Evolutionary conservation across 768 basidiomycete species (phyloP).

Genomic region (Pisolithus tinctorius): DNA sequence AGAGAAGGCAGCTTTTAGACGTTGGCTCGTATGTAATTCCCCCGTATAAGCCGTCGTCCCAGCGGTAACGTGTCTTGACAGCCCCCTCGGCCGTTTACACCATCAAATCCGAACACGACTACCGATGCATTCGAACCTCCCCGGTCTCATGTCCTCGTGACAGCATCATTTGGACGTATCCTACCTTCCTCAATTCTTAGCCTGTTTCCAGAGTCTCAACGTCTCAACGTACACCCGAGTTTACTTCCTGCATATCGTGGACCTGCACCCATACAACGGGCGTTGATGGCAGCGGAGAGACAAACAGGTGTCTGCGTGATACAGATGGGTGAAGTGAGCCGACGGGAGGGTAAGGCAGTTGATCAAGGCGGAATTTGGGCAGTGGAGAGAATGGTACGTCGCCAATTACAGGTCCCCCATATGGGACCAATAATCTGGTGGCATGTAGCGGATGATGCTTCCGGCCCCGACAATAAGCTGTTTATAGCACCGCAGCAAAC

Average conservation of each 20-base stretch:
- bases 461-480: too few relatives aligned
- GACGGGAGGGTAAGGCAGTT: slow-evolving; percentile 49
- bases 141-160: slow-evolving; percentile 59
- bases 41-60: neutral
- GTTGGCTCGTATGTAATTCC: slow-evolving; percentile 49
- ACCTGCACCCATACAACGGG: slow-evolving; percentile 84
- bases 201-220: slow-evolving; percentile 49
- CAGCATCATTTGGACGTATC: slow-evolving; percentile 89
- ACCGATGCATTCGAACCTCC: slow-evolving; percentile 8
- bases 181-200: slow-evolving; percentile 56
- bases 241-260: slow-evolving; percentile 84
- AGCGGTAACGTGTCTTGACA: slow-evolving; percentile 20
- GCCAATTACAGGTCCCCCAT: neutral
- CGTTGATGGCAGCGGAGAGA: slow-evolving; percentile 58
- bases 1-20: slow-evolving; percentile 50
- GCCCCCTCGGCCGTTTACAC: slow-evolving; percentile 35
- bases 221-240: slow-evolving; percentile 88
- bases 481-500: too few relatives aligned
- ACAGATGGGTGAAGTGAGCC: slow-evolving; percentile 55
- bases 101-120: neutral
- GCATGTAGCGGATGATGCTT: too few relatives aligned
- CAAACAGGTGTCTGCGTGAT: slow-evolving; percentile 79
- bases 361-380: slow-evolving; percentile 76
- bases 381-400: slow-evolving; percentile 44
- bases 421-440: neutral